These are phyloP conservation scores for Salix arbutifolia DNA, from an alignment of 345 rosid genomes.

Conservation along the genomic window DNA sequence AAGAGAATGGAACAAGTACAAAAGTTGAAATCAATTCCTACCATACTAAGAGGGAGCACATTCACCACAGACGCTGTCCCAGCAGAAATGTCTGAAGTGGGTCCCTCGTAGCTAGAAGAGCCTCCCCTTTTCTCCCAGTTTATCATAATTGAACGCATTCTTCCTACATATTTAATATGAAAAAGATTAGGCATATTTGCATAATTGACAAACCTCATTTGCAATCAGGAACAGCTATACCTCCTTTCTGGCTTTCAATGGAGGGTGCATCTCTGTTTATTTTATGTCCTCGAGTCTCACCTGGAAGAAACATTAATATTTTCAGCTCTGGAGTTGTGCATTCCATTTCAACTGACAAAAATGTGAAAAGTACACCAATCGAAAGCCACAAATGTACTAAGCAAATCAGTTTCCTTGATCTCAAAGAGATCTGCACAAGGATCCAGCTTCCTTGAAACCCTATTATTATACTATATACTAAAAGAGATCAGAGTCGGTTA, in stretches of 20 bases:
- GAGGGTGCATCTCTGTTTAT: slow-evolving; percentile 48
- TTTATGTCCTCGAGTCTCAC: slow-evolving; percentile 53
- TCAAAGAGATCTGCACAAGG: no score
- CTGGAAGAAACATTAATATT: slow-evolving; percentile 36
- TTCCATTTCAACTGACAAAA: not conserved
- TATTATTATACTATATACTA: no score
- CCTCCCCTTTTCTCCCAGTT: slow-evolving; percentile 81
- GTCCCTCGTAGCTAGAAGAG: slow-evolving; percentile 51
- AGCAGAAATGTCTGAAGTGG: slow-evolving; percentile 35
- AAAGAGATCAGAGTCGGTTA: no score
- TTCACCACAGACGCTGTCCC: slow-evolving; percentile 39
- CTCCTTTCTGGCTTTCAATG: slow-evolving; percentile 60
- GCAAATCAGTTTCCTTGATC: not conserved
- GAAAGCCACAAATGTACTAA: not conserved
- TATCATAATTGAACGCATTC: slow-evolving; percentile 50
- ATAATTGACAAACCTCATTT: slow-evolving; percentile 15
- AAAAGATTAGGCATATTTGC: slow-evolving; percentile 10
- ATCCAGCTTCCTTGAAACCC: no score
- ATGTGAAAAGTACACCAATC: not conserved
- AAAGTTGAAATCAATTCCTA: slow-evolving; percentile 24
- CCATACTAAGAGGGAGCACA: slow-evolving; percentile 49
- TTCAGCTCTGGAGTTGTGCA: not conserved
- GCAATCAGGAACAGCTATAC: slow-evolving; percentile 35
- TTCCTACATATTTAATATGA: slow-evolving; percentile 42
- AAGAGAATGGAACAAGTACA: not conserved